phyloP scores from a whole-genome alignment of 140 eudicot species.

The Bidens hawaiensis region DNA sequence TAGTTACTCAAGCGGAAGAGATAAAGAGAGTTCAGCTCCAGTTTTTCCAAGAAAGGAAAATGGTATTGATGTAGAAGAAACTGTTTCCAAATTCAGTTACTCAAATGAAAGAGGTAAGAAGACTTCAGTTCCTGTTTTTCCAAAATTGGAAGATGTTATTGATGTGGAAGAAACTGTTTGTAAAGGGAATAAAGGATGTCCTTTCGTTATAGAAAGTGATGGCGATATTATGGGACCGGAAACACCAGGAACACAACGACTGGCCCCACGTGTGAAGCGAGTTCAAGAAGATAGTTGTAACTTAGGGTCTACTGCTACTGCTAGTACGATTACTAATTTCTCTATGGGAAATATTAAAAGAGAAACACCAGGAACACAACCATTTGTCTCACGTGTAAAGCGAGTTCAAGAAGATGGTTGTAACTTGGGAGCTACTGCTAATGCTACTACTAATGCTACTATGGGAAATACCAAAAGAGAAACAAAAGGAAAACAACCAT shows the following conservation, averaged over 20 bases:
- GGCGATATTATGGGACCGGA: slow-evolving; percentile 61
- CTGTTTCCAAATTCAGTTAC: no score
- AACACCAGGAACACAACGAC: slow-evolving; percentile 66
- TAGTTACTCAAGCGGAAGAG: slow-evolving; percentile 23
- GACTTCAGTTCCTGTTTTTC: no score
- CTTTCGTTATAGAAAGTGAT: slow-evolving; percentile 27
- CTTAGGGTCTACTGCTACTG: slow-evolving; percentile 20
- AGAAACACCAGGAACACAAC: slow-evolving; percentile 72
- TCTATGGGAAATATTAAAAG: no score
- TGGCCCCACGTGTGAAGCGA: slow-evolving; percentile 71
- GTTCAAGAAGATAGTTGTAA: slow-evolving; percentile 49
- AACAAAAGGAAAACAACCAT: neutral
- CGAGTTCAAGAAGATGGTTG: slow-evolving; percentile 56
- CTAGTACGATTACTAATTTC: slow-evolving; percentile 5
- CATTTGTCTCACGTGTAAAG: slow-evolving; percentile 67
- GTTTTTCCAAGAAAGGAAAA: slow-evolving; percentile 16
- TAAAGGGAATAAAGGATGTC: slow-evolving; percentile 36
- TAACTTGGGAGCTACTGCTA: slow-evolving; percentile 22
- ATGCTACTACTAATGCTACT: slow-evolving; percentile 1
- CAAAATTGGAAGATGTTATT: no score
- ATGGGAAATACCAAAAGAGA: slow-evolving; percentile 45
- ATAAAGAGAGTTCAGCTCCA: slow-evolving; percentile 23
- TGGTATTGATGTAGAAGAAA: slow-evolving; percentile 13
- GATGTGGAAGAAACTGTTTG: no score
- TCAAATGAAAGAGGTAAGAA: no score